These are phyloP conservation scores for Passiflora organensis DNA, from an alignment of 345 rosid genomes.

Conservation along the genomic window DNA sequence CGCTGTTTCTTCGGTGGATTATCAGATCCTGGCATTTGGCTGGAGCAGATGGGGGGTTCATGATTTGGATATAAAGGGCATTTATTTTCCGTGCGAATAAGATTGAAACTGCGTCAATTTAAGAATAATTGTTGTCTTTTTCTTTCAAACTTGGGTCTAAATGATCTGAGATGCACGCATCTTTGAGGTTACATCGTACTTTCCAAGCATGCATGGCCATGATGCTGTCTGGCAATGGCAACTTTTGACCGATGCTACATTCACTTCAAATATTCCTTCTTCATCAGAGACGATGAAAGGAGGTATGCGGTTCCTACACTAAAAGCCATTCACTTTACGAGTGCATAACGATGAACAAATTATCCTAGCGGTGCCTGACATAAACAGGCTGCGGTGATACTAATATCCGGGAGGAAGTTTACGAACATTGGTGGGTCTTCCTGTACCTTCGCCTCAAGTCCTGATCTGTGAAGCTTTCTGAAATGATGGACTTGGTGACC, in stretches of 20 bases:
- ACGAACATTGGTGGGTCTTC: constrained; percentile 69
- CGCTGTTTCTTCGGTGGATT: too few relatives aligned
- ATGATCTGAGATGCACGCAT: not conserved
- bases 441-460: constrained; percentile 79
- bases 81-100: too few relatives aligned
- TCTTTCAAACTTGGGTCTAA: too few relatives aligned
- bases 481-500: constrained; percentile 79
- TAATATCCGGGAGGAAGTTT: constrained; percentile 82
- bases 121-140: too few relatives aligned
- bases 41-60: too few relatives aligned
- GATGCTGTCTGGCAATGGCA: constrained; percentile 38
- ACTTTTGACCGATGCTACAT: constrained; percentile 71
- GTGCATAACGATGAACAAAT: constrained; percentile 69
- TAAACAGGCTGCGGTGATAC: constrained; percentile 69
- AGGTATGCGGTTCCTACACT: constrained; percentile 69
- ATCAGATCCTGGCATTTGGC: too few relatives aligned
- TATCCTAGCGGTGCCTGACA: constrained; percentile 97
- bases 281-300: constrained; percentile 82
- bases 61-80: too few relatives aligned
- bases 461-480: constrained; percentile 83
- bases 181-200: constrained; percentile 80
- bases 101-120: too few relatives aligned
- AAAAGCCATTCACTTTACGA: constrained; percentile 64
- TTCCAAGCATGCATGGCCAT: constrained; percentile 77
- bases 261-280: constrained; percentile 89